Conservation (phyloP, 306 rosid species). For the Vigna unguiculata region DNA sequence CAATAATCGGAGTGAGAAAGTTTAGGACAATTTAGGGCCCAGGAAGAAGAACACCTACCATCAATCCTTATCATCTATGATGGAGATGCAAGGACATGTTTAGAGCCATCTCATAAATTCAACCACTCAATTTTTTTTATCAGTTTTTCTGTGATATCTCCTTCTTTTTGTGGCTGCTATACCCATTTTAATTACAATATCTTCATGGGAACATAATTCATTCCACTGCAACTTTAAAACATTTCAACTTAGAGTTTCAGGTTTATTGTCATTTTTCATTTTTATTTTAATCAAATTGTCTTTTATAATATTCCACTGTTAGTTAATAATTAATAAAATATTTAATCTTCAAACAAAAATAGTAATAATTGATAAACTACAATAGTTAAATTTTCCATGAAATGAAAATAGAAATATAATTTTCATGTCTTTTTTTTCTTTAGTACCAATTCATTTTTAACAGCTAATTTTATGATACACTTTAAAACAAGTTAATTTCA, state of each 20-base stretch:
- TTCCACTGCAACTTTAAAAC: background rate
- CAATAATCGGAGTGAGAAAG: constrained; percentile 17
- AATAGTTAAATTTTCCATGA: background rate
- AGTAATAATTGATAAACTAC: background rate
- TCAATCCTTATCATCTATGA: constrained; percentile 40
- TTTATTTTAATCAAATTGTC: background rate
- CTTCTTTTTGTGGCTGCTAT: background rate
- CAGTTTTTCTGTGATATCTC: background rate
- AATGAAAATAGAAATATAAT: background rate
- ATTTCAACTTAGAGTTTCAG: too few species aligned
- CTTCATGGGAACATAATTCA: background rate
- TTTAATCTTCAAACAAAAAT: background rate
- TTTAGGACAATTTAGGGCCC: constrained; percentile 37
- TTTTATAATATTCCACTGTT: background rate
- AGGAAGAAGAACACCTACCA: constrained; percentile 32
- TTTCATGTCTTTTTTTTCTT: background rate
- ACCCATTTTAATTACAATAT: background rate
- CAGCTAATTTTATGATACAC: background rate
- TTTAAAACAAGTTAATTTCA: background rate
- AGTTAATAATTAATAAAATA: background rate
- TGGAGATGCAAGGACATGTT: constrained; percentile 5
- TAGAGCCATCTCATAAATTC: background rate
- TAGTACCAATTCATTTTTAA: background rate
- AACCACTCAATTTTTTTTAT: constrained; percentile 6
- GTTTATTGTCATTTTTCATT: too few species aligned